A percentile compares a stretch with the other conserved stretches of the same genome.
Conservation (phyloP, 257 asterid genomes). For the Cruciata laevipes region DNA sequence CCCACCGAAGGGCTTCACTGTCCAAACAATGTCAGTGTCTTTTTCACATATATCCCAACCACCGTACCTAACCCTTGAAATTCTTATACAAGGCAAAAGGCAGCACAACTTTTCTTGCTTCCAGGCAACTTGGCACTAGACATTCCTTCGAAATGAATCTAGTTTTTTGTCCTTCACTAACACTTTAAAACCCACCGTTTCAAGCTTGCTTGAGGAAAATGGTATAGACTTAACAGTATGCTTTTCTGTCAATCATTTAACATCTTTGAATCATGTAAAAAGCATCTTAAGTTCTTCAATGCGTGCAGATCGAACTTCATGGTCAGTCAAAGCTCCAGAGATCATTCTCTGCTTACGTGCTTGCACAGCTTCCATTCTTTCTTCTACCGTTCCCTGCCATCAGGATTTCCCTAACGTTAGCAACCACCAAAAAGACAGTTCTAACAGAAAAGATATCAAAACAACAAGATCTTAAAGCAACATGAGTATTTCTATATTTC, state of each 20-base stretch:
- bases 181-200: not conserved
- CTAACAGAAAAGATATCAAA: not conserved
- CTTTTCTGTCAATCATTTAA: not conserved
- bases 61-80: not conserved
- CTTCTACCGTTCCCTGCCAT: constrained; percentile 84
- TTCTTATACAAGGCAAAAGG: not conserved
- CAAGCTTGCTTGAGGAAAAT: not conserved
- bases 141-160: not conserved
- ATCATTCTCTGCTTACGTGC: constrained; percentile 90
- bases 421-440: not conserved
- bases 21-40: not conserved
- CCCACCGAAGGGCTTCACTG: not conserved
- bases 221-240: constrained; percentile 1
- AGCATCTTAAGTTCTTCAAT: constrained; percentile 92
- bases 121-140: not conserved
- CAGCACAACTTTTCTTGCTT: not conserved
- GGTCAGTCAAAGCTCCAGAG: constrained; percentile 91
- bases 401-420: constrained; percentile 3
- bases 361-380: constrained; percentile 96
- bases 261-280: constrained; percentile 45
- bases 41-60: not conserved
- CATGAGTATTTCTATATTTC: not conserved
- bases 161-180: not conserved
- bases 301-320: constrained; percentile 92
- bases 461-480: not conserved